Evolutionary conservation across 1,284 basidiomycete species (phyloP).

Genomic region (Pseudozyma thailandica): DNA sequence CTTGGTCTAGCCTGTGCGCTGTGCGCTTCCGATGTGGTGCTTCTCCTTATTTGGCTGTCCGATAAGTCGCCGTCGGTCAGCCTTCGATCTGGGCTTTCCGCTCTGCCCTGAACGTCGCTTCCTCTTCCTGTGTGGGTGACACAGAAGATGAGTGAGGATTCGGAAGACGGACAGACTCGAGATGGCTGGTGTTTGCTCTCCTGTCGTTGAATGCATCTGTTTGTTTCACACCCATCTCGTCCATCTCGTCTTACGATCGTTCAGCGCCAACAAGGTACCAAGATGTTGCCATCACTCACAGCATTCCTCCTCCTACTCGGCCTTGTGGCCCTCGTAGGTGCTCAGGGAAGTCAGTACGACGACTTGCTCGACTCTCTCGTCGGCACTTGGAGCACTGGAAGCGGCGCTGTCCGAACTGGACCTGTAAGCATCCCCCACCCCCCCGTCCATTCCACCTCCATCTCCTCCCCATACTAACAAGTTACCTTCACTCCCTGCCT

Average conservation of each 20-base stretch:
- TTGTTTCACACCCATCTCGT: not conserved
- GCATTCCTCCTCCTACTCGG: slow-evolving; percentile 2
- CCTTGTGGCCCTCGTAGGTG: slow-evolving; percentile 5
- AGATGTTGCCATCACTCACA: not conserved
- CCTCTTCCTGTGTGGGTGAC: no score
- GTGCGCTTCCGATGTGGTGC: no score
- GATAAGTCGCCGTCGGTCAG: no score
- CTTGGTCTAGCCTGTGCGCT: no score
- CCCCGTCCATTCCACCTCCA: not conserved
- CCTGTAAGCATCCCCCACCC: slow-evolving; percentile 28
- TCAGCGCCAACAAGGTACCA: not conserved
- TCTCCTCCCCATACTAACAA: not conserved
- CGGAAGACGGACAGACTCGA: no score
- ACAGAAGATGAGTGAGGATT: no score
- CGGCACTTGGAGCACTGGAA: slow-evolving; percentile 63
- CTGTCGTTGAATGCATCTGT: no score
- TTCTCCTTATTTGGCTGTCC: no score
- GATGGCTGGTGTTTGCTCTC: no score
- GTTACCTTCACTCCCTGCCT: not conserved
- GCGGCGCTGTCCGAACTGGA: slow-evolving; percentile 59
- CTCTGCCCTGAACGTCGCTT: no score
- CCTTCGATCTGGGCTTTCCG: no score
- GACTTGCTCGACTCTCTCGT: slow-evolving; percentile 14
- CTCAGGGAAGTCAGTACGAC: slow-evolving; percentile 19
- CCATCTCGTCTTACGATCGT: no score